phyloP scores from a whole-genome alignment of 306 rosid species.

The Astragalus membranaceus region DNA sequence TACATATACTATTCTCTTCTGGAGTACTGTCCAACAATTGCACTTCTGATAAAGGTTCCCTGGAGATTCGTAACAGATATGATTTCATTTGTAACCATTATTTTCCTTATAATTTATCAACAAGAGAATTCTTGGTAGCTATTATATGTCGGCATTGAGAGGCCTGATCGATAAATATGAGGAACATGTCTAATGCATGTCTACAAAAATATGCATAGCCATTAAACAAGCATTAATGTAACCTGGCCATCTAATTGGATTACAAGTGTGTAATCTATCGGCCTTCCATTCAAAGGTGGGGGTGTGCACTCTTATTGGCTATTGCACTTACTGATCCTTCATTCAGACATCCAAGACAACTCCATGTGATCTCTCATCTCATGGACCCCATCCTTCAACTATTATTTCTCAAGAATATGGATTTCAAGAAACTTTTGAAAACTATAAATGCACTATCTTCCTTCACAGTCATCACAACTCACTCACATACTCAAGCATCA shows the following conservation, averaged over 20 bases:
- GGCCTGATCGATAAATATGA: neutral
- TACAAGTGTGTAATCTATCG: no score
- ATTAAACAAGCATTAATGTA: neutral
- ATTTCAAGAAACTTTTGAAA: neutral
- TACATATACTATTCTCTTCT: no score
- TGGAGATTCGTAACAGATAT: no score
- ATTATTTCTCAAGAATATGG: neutral
- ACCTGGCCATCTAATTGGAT: no score
- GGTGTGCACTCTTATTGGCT: no score
- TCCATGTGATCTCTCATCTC: conserved; percentile 16
- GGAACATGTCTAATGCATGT: neutral
- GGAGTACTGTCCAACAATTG: no score
- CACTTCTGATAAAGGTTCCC: no score
- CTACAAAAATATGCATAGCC: neutral
- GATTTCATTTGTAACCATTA: no score
- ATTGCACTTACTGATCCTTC: no score
- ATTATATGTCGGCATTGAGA: neutral
- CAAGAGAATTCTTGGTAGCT: neutral
- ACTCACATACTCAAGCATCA: neutral
- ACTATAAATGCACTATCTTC: neutral
- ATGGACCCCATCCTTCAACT: neutral
- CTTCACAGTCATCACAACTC: neutral
- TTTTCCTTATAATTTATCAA: neutral
- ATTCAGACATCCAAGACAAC: neutral
- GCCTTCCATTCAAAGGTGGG: no score